Evolutionary conservation across 441 rosid genomes (phyloP).

Genomic region (Cnidoscolus chayamansa): DNA sequence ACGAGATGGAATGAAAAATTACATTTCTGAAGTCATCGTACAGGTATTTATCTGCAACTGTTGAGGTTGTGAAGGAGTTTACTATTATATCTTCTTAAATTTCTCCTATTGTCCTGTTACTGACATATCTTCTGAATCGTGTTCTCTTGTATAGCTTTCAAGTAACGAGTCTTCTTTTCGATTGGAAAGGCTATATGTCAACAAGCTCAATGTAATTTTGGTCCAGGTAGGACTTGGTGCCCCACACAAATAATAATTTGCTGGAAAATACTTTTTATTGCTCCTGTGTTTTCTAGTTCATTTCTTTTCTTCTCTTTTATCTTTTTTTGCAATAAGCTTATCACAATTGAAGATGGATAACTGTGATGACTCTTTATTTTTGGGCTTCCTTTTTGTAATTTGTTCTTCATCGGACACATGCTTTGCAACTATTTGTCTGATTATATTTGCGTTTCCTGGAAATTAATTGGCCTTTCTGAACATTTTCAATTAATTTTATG

Average conservation of each 20-base stretch:
- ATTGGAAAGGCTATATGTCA: slow-evolving; percentile 84
- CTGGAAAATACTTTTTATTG: slow-evolving; percentile 9
- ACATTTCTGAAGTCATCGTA: slow-evolving; percentile 97
- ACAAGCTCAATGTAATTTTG: slow-evolving; percentile 89
- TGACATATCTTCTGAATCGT: background rate
- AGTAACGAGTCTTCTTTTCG: slow-evolving; percentile 87
- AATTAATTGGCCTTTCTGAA: background rate
- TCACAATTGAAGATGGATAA: background rate
- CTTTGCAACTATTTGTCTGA: background rate
- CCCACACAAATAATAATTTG: background rate
- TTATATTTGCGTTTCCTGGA: background rate
- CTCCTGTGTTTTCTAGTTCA: background rate
- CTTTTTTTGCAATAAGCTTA: background rate
- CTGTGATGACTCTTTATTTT: background rate
- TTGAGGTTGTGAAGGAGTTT: background rate
- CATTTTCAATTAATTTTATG: background rate
- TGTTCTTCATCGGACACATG: background rate
- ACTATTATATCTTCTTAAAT: slow-evolving; percentile 1
- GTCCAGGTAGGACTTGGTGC: slow-evolving; percentile 70
- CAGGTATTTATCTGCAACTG: slow-evolving; percentile 49
- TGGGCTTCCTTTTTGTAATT: background rate
- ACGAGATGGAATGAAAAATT: slow-evolving; percentile 99
- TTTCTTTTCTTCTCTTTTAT: background rate
- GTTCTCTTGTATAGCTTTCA: slow-evolving; percentile 58
- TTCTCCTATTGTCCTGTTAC: background rate